These are phyloP conservation scores for Paramyrothecium roridum DNA, from an alignment of 2,329 filamentous ascomycete genomes.

Conservation along the genomic window DNA sequence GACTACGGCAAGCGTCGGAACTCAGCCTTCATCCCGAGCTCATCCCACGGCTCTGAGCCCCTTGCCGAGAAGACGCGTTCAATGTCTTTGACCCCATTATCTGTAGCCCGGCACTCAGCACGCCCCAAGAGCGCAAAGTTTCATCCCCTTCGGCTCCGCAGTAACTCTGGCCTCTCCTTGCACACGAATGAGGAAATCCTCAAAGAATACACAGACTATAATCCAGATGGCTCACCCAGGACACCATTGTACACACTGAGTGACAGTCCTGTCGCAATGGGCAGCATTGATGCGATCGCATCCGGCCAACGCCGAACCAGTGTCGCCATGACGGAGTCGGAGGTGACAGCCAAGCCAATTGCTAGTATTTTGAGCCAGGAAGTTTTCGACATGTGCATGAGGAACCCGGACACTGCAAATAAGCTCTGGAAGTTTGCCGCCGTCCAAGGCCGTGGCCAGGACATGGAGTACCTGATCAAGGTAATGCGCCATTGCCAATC, in stretches of 20 bases:
- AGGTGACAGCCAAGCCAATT: constrained; percentile 23
- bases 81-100: not conserved
- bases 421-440: constrained; percentile 49
- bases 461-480: constrained; percentile 50
- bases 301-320: constrained; percentile 20
- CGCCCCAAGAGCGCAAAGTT: constrained; percentile 25
- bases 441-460: constrained; percentile 40
- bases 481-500: constrained; percentile 22
- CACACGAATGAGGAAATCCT: constrained; percentile 41
- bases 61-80: not conserved
- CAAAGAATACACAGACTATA: constrained; percentile 45
- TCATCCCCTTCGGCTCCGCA: constrained; percentile 30
- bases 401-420: constrained; percentile 42
- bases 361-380: constrained; percentile 48
- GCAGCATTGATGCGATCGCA: constrained; percentile 21
- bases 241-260: constrained; percentile 13
- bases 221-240: constrained; percentile 32
- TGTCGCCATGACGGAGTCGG: constrained; percentile 20
- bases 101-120: not conserved
- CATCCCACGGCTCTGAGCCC: not conserved
- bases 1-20: not conserved
- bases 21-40: not conserved
- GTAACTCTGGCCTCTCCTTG: constrained; percentile 42
- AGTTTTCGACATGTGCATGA: constrained; percentile 47
- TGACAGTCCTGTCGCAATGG: constrained; percentile 14